These are phyloP conservation scores for Jamesozyma piceae DNA, from an alignment of 805 yeast species.

Conservation along the genomic window DNA sequence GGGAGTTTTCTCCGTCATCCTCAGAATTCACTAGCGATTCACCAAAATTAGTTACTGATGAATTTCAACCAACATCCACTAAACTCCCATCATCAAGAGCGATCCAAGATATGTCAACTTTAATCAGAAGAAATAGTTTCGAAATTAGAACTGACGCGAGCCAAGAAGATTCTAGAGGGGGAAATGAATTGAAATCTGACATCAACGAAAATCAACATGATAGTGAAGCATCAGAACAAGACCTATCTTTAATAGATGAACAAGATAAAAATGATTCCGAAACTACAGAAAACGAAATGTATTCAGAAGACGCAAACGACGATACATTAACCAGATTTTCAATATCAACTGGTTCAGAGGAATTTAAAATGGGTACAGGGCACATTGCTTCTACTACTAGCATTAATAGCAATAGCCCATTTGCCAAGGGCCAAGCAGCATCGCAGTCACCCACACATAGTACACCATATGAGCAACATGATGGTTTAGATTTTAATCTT, in stretches of 20 bases:
- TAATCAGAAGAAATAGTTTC: constrained; percentile 16
- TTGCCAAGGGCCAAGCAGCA: too few species aligned
- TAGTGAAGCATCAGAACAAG: not conserved
- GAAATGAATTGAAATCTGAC: not conserved
- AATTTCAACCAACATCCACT: constrained; percentile 12
- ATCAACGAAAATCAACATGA: not conserved
- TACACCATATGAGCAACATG: constrained; percentile 1
- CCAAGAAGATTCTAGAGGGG: not conserved
- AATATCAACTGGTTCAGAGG: constrained; percentile 15
- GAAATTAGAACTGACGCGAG: not conserved
- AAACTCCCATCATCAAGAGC: constrained; percentile 35
- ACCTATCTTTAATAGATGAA: not conserved
- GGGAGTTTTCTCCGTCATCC: constrained; percentile 40
- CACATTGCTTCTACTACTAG: constrained; percentile 23
- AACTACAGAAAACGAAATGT: not conserved
- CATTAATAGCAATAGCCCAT: constrained; percentile 18
- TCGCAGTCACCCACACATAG: not conserved
- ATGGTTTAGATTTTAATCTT: not conserved
- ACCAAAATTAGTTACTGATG: constrained; percentile 23
- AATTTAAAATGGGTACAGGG: constrained; percentile 22
- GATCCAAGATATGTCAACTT: constrained; percentile 34
- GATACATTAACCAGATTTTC: constrained; percentile 5
- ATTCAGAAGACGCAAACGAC: not conserved
- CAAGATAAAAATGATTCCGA: not conserved
- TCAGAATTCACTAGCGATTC: constrained; percentile 36